phyloP scores from a whole-genome alignment of 2,329 filamentous ascomycete species.

The Venturia effusa region DNA sequence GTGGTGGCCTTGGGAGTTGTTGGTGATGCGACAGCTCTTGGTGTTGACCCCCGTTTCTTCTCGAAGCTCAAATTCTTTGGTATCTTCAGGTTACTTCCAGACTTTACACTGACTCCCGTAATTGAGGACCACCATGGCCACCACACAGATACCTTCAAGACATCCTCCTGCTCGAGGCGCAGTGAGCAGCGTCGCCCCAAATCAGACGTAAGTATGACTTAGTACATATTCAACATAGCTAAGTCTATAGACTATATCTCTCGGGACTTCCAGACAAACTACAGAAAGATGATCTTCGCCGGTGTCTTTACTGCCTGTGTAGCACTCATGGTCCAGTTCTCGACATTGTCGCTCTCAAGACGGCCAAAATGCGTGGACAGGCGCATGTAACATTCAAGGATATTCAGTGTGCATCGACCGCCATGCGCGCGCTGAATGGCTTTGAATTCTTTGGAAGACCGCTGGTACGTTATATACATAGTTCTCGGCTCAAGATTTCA shows the following conservation, averaged over 20 bases:
- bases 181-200: slow-evolving; percentile 15
- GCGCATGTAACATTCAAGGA: slow-evolving; percentile 89
- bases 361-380: slow-evolving; percentile 86
- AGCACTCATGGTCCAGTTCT: slow-evolving; percentile 87
- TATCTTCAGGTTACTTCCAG: neutral
- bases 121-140: neutral
- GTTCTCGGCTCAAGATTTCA: neutral
- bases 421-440: slow-evolving; percentile 79
- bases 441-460: slow-evolving; percentile 76
- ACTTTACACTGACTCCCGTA: neutral
- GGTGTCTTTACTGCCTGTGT: slow-evolving; percentile 85
- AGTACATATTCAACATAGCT: neutral
- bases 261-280: slow-evolving; percentile 85
- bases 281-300: slow-evolving; percentile 76
- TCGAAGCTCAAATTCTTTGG: neutral
- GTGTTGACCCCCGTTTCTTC: neutral
- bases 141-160: neutral
- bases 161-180: slow-evolving; percentile 1
- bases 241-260: slow-evolving; percentile 61
- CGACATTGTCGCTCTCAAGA: slow-evolving; percentile 84
- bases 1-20: neutral
- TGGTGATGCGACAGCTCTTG: neutral
- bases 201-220: slow-evolving; percentile 22
- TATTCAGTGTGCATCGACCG: slow-evolving; percentile 82
- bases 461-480: slow-evolving; percentile 50